Evolutionary conservation across 139 green algal species (phyloP).

Genomic region (Spirogloea muscicola): DNA sequence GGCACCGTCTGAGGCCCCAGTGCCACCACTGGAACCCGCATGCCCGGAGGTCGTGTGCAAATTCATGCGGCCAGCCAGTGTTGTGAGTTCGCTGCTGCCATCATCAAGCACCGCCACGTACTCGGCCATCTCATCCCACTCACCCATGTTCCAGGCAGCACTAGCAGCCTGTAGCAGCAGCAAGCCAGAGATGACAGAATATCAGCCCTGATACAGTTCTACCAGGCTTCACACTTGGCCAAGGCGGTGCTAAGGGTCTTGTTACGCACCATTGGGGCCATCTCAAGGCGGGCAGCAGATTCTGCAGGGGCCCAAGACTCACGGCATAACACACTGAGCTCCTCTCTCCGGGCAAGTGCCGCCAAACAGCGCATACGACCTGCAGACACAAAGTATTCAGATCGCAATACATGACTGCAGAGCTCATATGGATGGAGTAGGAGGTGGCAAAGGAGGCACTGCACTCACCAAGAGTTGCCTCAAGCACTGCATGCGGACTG

Average conservation of each 20-base stretch:
- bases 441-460: background rate
- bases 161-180: too few species aligned
- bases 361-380: conserved; percentile 73
- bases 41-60: background rate
- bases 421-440: background rate
- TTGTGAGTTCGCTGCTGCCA: background rate
- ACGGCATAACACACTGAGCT: conserved; percentile 69
- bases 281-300: conserved; percentile 51
- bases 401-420: background rate
- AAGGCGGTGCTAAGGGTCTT: too few species aligned
- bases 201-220: too few species aligned
- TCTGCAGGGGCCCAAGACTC: conserved; percentile 70
- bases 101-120: conserved; percentile 60
- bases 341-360: conserved; percentile 87
- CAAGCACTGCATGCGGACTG: conserved; percentile 22
- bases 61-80: background rate
- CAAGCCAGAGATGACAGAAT: too few species aligned
- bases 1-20: conserved; percentile 50
- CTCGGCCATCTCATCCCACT: conserved; percentile 86
- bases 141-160: conserved; percentile 92
- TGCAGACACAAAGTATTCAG: background rate
- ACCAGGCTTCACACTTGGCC: too few species aligned
- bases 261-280: conserved; percentile 23
- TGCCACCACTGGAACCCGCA: conserved; percentile 15
- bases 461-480: conserved; percentile 59